Base-by-base conservation (phyloP, 768 basidiomycete genomes). In the Saitozyma sp. region DNA sequence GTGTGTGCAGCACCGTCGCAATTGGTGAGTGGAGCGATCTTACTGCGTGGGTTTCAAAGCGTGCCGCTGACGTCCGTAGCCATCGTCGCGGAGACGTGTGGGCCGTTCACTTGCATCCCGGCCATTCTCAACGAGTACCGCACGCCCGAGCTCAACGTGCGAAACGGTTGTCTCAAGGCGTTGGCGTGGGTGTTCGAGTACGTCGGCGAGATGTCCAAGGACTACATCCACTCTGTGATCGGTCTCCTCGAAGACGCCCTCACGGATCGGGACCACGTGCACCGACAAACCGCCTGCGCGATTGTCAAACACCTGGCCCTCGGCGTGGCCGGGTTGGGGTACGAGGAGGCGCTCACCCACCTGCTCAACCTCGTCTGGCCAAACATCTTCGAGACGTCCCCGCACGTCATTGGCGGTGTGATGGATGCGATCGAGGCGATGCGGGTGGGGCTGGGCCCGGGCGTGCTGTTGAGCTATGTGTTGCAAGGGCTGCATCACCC, bases 131-230 rank as follows among this genome's bases (percentile, higher is more conserved):
- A 96, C 81, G 96, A 99, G 77, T 99, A 98, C 80, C 89, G 95
- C 56, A 98, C 95, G 6, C 92, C 94, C 0, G 96, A 99, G 76
- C 85, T 99, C 65, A 99, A 99, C 80, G 96, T 99, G 53, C 90
- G 96, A 57, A 99, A 95, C 3, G 96, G 96, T 63, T 99, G 96
- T 85, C 84, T 99, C 66, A 99, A 98, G 80, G 95, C 96, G 1
- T 84, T 99, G 17, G 94, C 96, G 0, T 99, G 98, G 84, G 91
- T 99, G 58, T 99, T 98, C 77, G 96, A 98, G 84, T 99, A 99
- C 74, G 94, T 98, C 67, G 96, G 96, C 87, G 53, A 96, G 90
- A 82, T 97, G 94, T 56, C 93, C 87, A 82, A 82, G 69, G 96
- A 95, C 82, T 99, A 98, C 78, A 89, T 89, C 74, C 92, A 97